Evolutionary conservation across 495 filamentous ascomycete genomes (phyloP), one percentile per base, ranked within the genome.

Genomic region (Aspergillus incahuasiensis): DNA sequence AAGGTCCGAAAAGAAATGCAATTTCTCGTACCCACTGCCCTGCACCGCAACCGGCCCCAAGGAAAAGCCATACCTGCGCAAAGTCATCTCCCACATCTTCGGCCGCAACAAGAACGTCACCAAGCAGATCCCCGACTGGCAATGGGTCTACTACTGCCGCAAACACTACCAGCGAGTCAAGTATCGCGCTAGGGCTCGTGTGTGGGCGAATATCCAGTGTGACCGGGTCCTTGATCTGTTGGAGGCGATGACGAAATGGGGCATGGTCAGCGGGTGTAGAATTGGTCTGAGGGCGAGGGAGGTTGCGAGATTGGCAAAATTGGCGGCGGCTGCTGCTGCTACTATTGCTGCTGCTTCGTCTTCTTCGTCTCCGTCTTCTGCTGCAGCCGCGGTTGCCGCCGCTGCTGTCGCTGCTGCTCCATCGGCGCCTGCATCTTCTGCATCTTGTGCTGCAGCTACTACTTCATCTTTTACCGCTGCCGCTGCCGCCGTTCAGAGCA

Each of bases 71-170:
- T 32, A 45, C 18, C 52, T 38, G n/a, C 82, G 91, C 32, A 95
- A 96, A 65, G 79, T 86, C 7, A 83, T 95, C 28, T 91, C 88
- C 0, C 88, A 96, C 58, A 77, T 92, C 55, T 94, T 95, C 62
- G 91, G 91, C n/a, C 81, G 91, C 12, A 95, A 96, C 76, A 95
- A 96, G 69, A 70, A 73, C 1, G 82, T 80, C 39, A 95, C 91
- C 0, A 79, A 84, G 15, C 68, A 72, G 4, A 85, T 96, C 40
- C 87, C 88, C 0, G 58, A 74, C 0, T 53, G 78, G 0, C 74
- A 87, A 15, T 92, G 87, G 88, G 77, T 86, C 0, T 77, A 84
- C 44, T 84, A 80, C 62, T 95, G 91, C 63, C 80, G 91, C 1
- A 94, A 92, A 63, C 87, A 92, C 62, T 96, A 95, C 68, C 91